Percentiles rank a stretch among this genome's conserved stretches.
These are phyloP conservation scores for Venturia effusa DNA, from an alignment of 2,329 filamentous ascomycete species.

Conservation along the genomic window DNA sequence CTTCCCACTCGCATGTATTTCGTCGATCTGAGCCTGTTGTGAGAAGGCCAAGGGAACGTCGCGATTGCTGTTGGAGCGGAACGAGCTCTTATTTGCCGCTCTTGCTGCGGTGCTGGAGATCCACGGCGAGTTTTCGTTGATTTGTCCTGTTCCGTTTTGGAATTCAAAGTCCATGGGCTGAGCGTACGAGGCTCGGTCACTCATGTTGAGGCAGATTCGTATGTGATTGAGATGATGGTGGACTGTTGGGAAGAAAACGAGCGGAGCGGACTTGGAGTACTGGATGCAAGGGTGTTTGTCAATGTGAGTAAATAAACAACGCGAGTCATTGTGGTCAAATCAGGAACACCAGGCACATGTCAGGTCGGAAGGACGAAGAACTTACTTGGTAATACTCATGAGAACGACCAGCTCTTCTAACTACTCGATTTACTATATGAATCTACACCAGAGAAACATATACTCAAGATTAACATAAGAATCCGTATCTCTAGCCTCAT, in stretches of 20 bases:
- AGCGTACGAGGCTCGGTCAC: slow-evolving; percentile 27
- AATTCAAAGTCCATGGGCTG: slow-evolving; percentile 46
- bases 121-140: slow-evolving; percentile 39
- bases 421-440: too few species aligned
- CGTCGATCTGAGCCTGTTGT: slow-evolving; percentile 7
- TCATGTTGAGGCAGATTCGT: background rate
- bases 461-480: too few species aligned
- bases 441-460: too few species aligned
- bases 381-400: too few species aligned
- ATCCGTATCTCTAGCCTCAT: too few species aligned
- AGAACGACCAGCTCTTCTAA: too few species aligned
- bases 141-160: slow-evolving; percentile 34
- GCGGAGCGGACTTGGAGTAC: background rate
- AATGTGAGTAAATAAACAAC: background rate
- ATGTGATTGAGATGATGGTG: background rate
- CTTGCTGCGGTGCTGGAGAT: slow-evolving; percentile 20
- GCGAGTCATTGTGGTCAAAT: background rate
- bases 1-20: slow-evolving; percentile 14
- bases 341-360: too few species aligned
- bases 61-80: slow-evolving; percentile 15
- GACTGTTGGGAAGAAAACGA: background rate
- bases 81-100: slow-evolving; percentile 4
- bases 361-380: too few species aligned
- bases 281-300: background rate
- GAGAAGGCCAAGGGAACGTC: slow-evolving; percentile 3